phyloP scores from a whole-genome alignment of 768 basidiomycete species.

The Nidularia pulvinata region DNA sequence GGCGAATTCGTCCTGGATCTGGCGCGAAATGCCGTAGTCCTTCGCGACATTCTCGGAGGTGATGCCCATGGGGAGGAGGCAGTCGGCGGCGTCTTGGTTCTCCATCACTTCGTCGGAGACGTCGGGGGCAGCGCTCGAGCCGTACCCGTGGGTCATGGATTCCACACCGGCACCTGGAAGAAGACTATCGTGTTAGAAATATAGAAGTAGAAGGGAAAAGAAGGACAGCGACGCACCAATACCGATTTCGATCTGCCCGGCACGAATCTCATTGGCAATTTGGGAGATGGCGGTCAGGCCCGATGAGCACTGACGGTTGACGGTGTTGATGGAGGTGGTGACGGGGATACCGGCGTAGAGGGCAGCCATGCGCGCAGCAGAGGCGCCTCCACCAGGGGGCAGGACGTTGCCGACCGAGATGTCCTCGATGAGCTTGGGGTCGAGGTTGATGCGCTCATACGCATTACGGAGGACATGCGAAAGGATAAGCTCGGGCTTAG shows the following conservation, averaged over 20 bases:
- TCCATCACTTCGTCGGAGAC: slow-evolving; percentile 65
- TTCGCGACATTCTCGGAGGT: slow-evolving; percentile 93
- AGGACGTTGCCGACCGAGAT: slow-evolving; percentile 88
- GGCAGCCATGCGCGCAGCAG: slow-evolving; percentile 83
- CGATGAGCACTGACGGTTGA: slow-evolving; percentile 91
- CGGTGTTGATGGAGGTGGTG: slow-evolving; percentile 74
- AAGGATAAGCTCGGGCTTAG: slow-evolving; percentile 79
- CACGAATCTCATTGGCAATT: slow-evolving; percentile 77
- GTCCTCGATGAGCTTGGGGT: slow-evolving; percentile 85
- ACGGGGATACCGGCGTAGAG: slow-evolving; percentile 85
- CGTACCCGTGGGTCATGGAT: slow-evolving; percentile 85
- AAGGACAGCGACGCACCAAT: slow-evolving; percentile 61
- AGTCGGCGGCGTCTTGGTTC: slow-evolving; percentile 75
- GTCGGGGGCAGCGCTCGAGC: slow-evolving; percentile 52
- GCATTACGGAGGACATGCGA: slow-evolving; percentile 74
- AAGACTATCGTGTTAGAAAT: neutral
- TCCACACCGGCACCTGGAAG: slow-evolving; percentile 79
- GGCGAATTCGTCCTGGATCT: slow-evolving; percentile 82
- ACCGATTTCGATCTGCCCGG: slow-evolving; percentile 87
- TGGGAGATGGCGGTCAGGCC: slow-evolving; percentile 82
- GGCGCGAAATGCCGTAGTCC: slow-evolving; percentile 74
- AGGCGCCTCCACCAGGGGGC: slow-evolving; percentile 83
- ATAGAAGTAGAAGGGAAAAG: neutral
- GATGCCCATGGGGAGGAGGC: slow-evolving; percentile 88
- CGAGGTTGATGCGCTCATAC: slow-evolving; percentile 65